Base-by-base conservation (phyloP, 2,329 filamentous ascomycete genomes). In the Botryotinia narcissicola region DNA sequence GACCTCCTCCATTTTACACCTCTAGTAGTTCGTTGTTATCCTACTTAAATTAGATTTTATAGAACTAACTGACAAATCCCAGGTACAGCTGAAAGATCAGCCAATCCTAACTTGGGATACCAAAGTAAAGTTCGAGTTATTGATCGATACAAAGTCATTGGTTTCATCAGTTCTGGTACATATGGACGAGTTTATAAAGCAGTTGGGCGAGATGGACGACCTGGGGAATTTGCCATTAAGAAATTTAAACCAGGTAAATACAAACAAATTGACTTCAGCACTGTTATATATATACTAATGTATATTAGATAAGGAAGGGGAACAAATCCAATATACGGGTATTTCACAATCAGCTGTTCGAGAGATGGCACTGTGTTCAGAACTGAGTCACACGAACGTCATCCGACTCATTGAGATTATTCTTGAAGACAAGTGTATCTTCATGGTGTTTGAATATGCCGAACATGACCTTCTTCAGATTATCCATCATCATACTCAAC, bases 111-210 rank as follows among this genome's bases (percentile, higher is more conserved):
- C 54, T 80, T 86, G 20, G 83, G 84, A 22, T 92, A 92, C 81
- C 88, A 90, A 80, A 89, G 89, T 81, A 97, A 97, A 83, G 93
- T 96, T 76, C 91, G 93, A 75, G 94, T 98, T 73, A 92, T 92
- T 74, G 95, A 98, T 83, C 92, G 93, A 78, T 99, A 98, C 84
- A 94, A 96, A 79, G 96, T 99, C 79, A 92, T 99, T 73, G 96
- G 96, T 61, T 99, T 99, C 86, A 99, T 99, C 79, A 97, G 94
- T 81, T 97, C 94, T 78, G 96, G 96, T 64, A 99, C 96, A 25
- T 99, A 99, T 88, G 96, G 96, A 51, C 92, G 96, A 46, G 96
- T 99, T 12, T 99, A 98, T 88, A 99, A 99, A 82, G 96, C 96
- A 29, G 86, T 94, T 61, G 90, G 93, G 78, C 90, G 91, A 76